Evolutionary conservation across 768 basidiomycete species (phyloP), one percentile per base, ranked within the genome.

Genomic region (Cystoderma amianthinum): DNA sequence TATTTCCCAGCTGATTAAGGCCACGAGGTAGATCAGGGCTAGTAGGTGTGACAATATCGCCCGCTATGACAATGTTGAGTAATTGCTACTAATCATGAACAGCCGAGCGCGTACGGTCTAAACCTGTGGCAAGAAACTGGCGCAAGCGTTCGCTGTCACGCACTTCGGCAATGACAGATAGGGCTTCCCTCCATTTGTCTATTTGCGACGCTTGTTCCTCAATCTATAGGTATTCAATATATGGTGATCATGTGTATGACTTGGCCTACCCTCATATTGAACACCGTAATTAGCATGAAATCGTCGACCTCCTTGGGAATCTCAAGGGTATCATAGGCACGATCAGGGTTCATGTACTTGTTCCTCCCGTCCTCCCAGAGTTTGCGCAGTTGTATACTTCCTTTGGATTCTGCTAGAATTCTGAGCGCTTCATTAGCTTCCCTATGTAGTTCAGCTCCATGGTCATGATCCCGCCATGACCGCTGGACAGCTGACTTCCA

Each of bases 1-100:
- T 92, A 51, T 91, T 92, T 38, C 89, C 88, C 16, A 90, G 72
- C 54, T 94, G 91, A 54, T 92, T 85, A 20, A 94, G 71, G 4
- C 91, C 92, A 43, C 90, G 76, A 19, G 91, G 91, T 54, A 85
- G 69, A 46, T 90, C 88, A 3, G 69, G 69, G 34, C 73, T 71
- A 2, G 64, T 76, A 24, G 71, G 65, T 4, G 63, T 56, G 17
- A 65, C 52, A n/a, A 74, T 60, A 36, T 84, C 85, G 16, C 85
- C 89, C 44, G 83, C 84, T 91, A 47, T 2, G 38, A 36, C 13
- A 4, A 36, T 15, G 21, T 30, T n/a, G 35, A 48, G 2, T 53
- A 30, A 23, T 37, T n/a, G 15, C 39, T 18, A 9, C 10, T 16
- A 28, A 25, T 3, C 34, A 19, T 35, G 24, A 36, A 25, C 22